Evolutionary conservation across 1,284 basidiomycete genomes (phyloP).

Genomic region (Rhodotorula sp.): DNA sequence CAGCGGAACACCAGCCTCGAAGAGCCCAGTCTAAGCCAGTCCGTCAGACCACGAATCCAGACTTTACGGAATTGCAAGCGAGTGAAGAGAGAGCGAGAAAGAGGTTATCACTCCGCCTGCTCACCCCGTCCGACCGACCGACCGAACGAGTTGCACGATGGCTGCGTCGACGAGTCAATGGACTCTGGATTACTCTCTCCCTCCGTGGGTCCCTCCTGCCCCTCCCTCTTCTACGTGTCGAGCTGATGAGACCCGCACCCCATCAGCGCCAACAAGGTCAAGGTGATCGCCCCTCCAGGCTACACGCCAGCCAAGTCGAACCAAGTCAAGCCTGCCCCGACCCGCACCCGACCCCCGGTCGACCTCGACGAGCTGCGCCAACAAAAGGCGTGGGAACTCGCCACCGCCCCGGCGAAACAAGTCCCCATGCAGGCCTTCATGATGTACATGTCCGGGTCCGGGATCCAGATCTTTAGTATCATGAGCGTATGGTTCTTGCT

Average conservation of each 20-base stretch:
- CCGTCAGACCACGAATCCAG: too few species aligned
- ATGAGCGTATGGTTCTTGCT: conserved; percentile 47
- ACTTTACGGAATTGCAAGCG: too few species aligned
- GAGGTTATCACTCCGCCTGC: not conserved
- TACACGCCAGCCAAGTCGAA: conserved; percentile 16
- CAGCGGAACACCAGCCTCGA: too few species aligned
- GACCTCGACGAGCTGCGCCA: conserved; percentile 39
- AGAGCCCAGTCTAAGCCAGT: too few species aligned
- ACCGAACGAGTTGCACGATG: not conserved
- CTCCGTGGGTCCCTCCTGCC: not conserved
- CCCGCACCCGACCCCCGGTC: not conserved
- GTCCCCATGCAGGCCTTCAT: conserved; percentile 49
- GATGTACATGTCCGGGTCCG: conserved; percentile 48
- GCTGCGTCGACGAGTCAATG: conserved; percentile 1
- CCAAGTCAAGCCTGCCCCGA: conserved; percentile 35
- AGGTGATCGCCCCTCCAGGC: conserved; percentile 26
- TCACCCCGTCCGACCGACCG: not conserved
- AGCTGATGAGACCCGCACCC: not conserved
- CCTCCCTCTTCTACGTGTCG: too few species aligned
- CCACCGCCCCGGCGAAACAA: conserved; percentile 45
- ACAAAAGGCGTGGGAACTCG: conserved; percentile 47
- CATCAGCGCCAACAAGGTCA: not conserved
- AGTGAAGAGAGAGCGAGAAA: too few species aligned
- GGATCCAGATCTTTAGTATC: conserved; percentile 48
- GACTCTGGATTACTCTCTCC: conserved; percentile 22